These are phyloP conservation scores for Phoma sp. DNA, from an alignment of 2,329 filamentous ascomycete species.

Conservation along the genomic window DNA sequence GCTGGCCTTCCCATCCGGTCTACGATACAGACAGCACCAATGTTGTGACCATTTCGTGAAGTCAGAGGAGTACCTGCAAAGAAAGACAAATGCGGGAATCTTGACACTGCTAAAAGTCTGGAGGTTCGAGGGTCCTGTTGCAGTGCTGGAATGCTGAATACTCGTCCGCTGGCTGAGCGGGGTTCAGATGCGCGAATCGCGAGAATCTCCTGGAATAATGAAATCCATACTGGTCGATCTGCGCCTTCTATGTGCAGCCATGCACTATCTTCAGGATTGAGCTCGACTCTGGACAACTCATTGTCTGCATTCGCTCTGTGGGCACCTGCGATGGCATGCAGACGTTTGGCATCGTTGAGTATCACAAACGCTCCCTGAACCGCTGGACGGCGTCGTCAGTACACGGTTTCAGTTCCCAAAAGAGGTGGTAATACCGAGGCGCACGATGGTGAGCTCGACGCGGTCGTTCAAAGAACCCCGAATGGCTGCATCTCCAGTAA, in stretches of 20 bases:
- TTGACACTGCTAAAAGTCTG: neutral
- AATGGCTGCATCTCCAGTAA: neutral
- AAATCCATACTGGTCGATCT: neutral
- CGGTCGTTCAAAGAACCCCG: neutral
- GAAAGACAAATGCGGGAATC: constrained; percentile 3
- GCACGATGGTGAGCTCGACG: constrained; percentile 1
- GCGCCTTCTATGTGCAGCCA: neutral
- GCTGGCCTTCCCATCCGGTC: neutral
- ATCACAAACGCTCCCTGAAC: neutral
- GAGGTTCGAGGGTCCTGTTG: neutral
- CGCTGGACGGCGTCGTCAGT: neutral
- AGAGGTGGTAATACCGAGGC: neutral
- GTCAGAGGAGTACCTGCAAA: constrained; percentile 18
- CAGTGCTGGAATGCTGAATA: neutral
- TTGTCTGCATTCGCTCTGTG: neutral
- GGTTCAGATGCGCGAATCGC: neutral
- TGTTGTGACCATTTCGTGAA: constrained; percentile 11
- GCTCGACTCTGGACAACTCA: neutral
- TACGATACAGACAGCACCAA: constrained; percentile 22
- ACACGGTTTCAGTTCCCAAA: neutral
- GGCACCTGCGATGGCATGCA: neutral
- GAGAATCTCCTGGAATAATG: neutral
- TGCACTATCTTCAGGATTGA: neutral
- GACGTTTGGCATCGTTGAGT: neutral
- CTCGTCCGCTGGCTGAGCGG: neutral